Evolutionary conservation across 495 filamentous ascomycete species (phyloP), one percentile per base, ranked within the genome.

Genomic region (Podospora appendiculata): DNA sequence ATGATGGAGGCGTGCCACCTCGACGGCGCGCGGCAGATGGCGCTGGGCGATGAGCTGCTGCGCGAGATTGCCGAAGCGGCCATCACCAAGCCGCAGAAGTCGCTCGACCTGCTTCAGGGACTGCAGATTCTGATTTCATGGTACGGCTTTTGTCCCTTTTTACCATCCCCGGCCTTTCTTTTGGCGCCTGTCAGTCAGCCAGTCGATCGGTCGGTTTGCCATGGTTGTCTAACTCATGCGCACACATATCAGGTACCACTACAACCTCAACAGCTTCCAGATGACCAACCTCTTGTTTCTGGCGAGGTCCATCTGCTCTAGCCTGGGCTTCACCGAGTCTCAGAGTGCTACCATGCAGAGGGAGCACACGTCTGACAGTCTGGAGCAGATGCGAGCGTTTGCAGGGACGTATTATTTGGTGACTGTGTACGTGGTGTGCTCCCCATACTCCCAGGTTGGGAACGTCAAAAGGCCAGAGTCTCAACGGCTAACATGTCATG

Each of bases 201-300:
- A 33, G 8, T 32, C 35, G 13, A 33, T 17, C 4, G 11, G 25
- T 25, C 25, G 25, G 25, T 25, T 25, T 25, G 25, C 25, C 25
- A 25, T 25, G 25, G 25, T 25, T 25, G 25, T 25, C 25, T 25
- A 25, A 25, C 25, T 25, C 25, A 25, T 25, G 25, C 25, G 25
- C 25, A 25, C 5, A 25, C 25, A 25, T 5, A 11, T 33, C 17
- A 63, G 57, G 56, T 62, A 50, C 40, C 59, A 69, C 52, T 62
- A 60, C 51, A 62, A 59, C 51, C 48, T 69, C 17, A 57, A 51
- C 48, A 60, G 51, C 51, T 55, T 58, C 42, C 60, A 65, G 58
- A 57, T 65, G 61, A 59, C 59, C 11, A 66, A 66, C 47, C 50
- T 68, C 11, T 41, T 68, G 41, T 66, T 61, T 38, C 56, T 68